Conservation (phyloP, 2,329 filamentous ascomycete species). For the Stachybotrys chlorohalonatus region DNA sequence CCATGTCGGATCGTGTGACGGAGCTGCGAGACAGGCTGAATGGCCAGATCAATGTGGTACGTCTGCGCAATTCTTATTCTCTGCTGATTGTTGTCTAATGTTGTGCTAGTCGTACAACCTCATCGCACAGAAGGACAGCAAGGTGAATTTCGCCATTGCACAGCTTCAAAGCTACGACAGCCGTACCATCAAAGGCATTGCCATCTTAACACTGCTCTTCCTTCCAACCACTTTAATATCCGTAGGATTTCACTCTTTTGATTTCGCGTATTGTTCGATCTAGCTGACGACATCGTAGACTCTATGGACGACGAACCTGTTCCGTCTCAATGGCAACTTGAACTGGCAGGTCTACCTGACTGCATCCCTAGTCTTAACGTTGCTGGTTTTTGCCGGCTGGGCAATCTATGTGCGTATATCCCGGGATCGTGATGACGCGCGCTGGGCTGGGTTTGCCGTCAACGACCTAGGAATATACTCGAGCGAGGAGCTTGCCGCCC, state of each 20-base stretch:
- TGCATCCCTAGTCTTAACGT: not conserved
- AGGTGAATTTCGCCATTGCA: constrained; percentile 3
- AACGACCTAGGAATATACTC: not conserved
- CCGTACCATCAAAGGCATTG: constrained; percentile 1
- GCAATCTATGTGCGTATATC: not conserved
- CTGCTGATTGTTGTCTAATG: not conserved
- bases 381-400: not conserved
- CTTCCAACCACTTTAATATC: constrained; percentile 3
- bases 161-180: constrained; percentile 2
- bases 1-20: not conserved
- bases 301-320: not conserved
- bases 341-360: not conserved
- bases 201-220: constrained; percentile 1
- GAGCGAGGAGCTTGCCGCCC: not conserved
- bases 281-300: not conserved
- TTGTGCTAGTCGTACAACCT: constrained; percentile 2
- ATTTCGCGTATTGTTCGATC: not conserved
- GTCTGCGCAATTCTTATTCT: not conserved
- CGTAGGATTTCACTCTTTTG: not conserved
- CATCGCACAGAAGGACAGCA: constrained; percentile 4
- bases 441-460: not conserved
- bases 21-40: constrained; percentile 1
- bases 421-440: not conserved
- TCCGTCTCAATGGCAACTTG: not conserved
- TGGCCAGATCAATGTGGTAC: constrained; percentile 5